These are phyloP conservation scores for Diaporthe sp. DNA, from an alignment of 2,329 filamentous ascomycete genomes.

Conservation along the genomic window DNA sequence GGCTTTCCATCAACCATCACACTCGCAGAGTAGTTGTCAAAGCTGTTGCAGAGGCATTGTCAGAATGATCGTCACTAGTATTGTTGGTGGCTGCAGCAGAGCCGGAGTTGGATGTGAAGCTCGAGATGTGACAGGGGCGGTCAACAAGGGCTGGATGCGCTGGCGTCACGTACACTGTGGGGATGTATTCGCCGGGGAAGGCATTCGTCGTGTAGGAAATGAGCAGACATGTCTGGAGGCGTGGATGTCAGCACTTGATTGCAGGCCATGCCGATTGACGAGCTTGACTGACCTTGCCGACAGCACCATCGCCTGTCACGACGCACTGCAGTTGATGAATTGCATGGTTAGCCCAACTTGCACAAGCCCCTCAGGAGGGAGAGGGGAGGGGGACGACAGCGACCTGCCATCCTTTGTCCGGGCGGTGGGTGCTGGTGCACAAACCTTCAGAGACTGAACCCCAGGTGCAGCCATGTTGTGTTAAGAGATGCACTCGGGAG, in stretches of 20 bases:
- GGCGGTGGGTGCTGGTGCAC: slow-evolving; percentile 45
- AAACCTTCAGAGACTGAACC: slow-evolving; percentile 93
- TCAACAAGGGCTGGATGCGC: slow-evolving; percentile 27
- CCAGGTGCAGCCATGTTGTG: slow-evolving; percentile 83
- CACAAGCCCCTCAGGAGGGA: slow-evolving; percentile 29
- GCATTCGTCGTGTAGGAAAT: slow-evolving; percentile 99
- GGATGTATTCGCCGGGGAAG: slow-evolving; percentile 99
- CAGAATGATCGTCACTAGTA: slow-evolving; percentile 38
- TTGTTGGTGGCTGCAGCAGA: slow-evolving; percentile 15
- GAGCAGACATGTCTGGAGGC: slow-evolving; percentile 89
- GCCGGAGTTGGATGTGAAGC: slow-evolving; percentile 38
- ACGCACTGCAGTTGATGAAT: slow-evolving; percentile 77
- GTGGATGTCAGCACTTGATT: slow-evolving; percentile 46
- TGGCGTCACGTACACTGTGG: slow-evolving; percentile 79
- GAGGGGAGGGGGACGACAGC: slow-evolving; percentile 15
- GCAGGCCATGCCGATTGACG: neutral
- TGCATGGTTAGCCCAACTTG: slow-evolving; percentile 53
- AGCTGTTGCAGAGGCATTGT: slow-evolving; percentile 66
- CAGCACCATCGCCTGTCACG: slow-evolving; percentile 98
- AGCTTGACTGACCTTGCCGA: slow-evolving; percentile 84
- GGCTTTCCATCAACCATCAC: slow-evolving; percentile 99
- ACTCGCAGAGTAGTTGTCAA: slow-evolving; percentile 99
- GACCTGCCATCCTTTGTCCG: slow-evolving; percentile 7
- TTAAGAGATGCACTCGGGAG: slow-evolving; percentile 39
- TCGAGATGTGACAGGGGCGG: slow-evolving; percentile 22